Percentiles rank a stretch among this genome's conserved stretches.
Evolutionary conservation across 2,329 filamentous ascomycete species (phyloP).

Genomic region (Ascochyta fabae): DNA sequence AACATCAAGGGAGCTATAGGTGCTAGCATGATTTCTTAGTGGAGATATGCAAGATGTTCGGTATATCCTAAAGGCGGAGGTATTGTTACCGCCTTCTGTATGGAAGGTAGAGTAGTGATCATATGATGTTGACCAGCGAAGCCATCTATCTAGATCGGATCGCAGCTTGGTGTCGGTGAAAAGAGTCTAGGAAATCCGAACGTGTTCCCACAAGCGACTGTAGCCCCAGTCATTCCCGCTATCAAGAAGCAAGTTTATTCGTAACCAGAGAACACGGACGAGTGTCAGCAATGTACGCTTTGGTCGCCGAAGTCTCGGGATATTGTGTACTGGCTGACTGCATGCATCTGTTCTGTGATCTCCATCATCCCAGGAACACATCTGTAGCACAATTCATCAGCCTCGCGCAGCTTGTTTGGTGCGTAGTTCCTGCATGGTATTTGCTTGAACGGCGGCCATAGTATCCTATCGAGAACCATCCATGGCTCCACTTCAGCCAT

Average conservation of each 20-base stretch:
- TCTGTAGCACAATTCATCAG: constrained; percentile 20
- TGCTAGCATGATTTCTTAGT: background rate
- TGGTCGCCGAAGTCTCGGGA: constrained; percentile 1
- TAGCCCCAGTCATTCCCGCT: background rate
- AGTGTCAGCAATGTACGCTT: background rate
- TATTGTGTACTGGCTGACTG: constrained; percentile 4
- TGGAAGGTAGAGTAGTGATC: background rate
- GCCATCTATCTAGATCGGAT: background rate
- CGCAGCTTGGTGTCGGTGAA: background rate
- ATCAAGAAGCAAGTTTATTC: constrained; percentile 4
- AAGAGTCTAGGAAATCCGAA: background rate
- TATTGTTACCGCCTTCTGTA: background rate
- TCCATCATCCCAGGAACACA: constrained; percentile 13
- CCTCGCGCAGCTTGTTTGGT: constrained; percentile 30
- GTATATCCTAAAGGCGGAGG: background rate
- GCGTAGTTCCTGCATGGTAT: constrained; percentile 36
- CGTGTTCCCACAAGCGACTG: background rate
- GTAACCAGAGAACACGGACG: background rate
- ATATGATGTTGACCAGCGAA: background rate
- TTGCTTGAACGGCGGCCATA: constrained; percentile 9
- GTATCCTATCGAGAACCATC: constrained; percentile 4
- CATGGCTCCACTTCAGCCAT: constrained; percentile 6
- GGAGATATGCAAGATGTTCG: background rate
- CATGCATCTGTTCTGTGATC: constrained; percentile 6
- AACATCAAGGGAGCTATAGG: background rate